These are phyloP conservation scores for Mrakia gelida DNA, from an alignment of 768 basidiomycete species.

Conservation along the genomic window DNA sequence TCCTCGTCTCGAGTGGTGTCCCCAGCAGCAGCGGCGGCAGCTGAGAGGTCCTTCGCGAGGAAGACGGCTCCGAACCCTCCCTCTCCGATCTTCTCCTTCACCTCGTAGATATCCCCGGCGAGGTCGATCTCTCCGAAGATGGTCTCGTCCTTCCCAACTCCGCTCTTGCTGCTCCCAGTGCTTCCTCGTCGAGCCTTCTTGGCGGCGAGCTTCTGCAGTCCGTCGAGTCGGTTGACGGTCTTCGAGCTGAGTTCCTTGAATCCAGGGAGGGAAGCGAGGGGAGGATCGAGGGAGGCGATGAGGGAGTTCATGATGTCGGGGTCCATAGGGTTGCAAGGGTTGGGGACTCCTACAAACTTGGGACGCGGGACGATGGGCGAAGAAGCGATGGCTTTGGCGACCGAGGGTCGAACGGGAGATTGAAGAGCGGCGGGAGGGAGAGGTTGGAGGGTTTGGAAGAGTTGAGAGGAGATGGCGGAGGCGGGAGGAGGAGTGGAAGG, in stretches of 20 bases:
- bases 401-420: conserved; percentile 11
- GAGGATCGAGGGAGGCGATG: conserved; percentile 40
- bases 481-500: neutral
- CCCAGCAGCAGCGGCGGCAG: conserved; percentile 35
- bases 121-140: conserved; percentile 55
- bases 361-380: neutral
- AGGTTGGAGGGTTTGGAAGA: conserved; percentile 6
- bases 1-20: conserved; percentile 5
- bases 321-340: conserved; percentile 67
- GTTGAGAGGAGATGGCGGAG: neutral
- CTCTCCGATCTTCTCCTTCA: conserved; percentile 87
- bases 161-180: conserved; percentile 28
- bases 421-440: conserved; percentile 1
- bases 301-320: conserved; percentile 18
- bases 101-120: conserved; percentile 61
- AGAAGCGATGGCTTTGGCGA: conserved; percentile 18
- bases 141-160: conserved; percentile 32
- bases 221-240: conserved; percentile 56
- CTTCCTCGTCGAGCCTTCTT: conserved; percentile 38
- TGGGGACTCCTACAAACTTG: conserved; percentile 49
- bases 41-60: conserved; percentile 54
- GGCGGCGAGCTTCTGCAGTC: conserved; percentile 68
- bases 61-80: conserved; percentile 98
- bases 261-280: conserved; percentile 46
- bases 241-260: conserved; percentile 42